Evolutionary conservation across 148 eudicot species (phyloP), one percentile per base, ranked within the genome.

Genomic region (Euryodendron excelsum): DNA sequence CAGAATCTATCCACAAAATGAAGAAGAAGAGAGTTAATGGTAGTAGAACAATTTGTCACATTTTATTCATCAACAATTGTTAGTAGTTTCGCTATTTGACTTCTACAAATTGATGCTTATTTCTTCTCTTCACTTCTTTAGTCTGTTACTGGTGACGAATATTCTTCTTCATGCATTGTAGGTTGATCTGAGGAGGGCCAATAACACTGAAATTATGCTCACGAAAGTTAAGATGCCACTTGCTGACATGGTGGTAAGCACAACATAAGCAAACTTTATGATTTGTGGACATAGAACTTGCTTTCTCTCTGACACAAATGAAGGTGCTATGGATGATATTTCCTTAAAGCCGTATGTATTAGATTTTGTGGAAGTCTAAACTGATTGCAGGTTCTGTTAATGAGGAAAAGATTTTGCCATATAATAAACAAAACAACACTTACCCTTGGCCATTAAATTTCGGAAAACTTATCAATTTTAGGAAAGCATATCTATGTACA

Each of bases 211-310:
- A 81, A 95, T 95, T 53, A 95, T 95, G 98, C 93, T 95, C 71
- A 95, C 98, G 77, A 95, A 95, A 81, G 94, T 95, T 65, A 95
- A 95, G 85, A 95, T 95, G 98, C 98, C 98, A 62, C 97, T 95
- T 73, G 90, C 97, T 74, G 98, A 95, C 84, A 93, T 95, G 97
- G 87, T 93, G 98, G 98, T 95, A 90, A 80, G 94, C 73, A 78
- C 37, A 69, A 25, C 31, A 14, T 25, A 45, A 28, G 9, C 31
- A 30, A 76, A 48, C 47, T 76, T 69, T 14, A 37, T 52, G 56
- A 37, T 77, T 62, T 71, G 48, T 60, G 31, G 12, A 62, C 27
- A 7, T 17, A 53, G 30, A 63, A 50, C 13, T 27, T 48, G 15
- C 45, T 72, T 31, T 58, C 53, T 70, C 69, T 13, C 67, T 7